Evolutionary conservation across 768 basidiomycete species (phyloP).

Genomic region (Boletellus emodensis): DNA sequence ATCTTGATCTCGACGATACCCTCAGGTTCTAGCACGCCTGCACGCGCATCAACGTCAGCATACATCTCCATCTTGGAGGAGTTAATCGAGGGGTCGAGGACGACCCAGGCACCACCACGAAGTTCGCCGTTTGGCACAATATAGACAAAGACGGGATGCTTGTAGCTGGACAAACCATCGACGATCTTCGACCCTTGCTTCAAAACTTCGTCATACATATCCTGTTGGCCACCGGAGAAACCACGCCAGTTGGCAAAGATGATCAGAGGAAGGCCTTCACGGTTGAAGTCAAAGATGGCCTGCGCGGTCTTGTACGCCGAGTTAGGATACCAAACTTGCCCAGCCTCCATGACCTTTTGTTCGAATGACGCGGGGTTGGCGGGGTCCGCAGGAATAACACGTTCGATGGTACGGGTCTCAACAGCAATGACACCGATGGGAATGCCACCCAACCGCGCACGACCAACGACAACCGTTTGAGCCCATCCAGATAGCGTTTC

Average conservation of each 20-base stretch:
- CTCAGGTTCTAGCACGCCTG: conserved; percentile 95
- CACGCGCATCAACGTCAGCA: conserved; percentile 91
- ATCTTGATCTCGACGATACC: conserved; percentile 98
- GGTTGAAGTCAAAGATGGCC: conserved; percentile 97
- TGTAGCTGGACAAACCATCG: conserved; percentile 95
- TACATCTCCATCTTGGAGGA: conserved; percentile 99
- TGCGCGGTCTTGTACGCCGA: conserved; percentile 99
- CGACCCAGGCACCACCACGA: conserved; percentile 99
- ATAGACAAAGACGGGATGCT: conserved; percentile 97
- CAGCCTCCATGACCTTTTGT: conserved; percentile 98
- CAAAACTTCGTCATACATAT: conserved; percentile 97
- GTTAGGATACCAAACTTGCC: conserved; percentile 99
- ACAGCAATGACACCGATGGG: conserved; percentile 98
- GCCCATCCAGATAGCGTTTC: conserved; percentile 99
- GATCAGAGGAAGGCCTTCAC: conserved; percentile 93
- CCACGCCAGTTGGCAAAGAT: conserved; percentile 99
- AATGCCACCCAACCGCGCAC: conserved; percentile 93
- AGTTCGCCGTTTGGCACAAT: conserved; percentile 98
- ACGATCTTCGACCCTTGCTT: conserved; percentile 99
- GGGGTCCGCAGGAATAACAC: conserved; percentile 94
- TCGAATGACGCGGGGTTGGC: conserved; percentile 96
- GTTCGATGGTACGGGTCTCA: conserved; percentile 95
- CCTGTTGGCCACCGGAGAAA: conserved; percentile 99
- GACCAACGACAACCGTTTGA: conserved; percentile 96
- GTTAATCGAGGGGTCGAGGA: conserved; percentile 97